A percentile compares a stretch with the other conserved stretches of the same genome.
These are phyloP conservation scores for Vitis vinifera DNA, from an alignment of 164 flowering plant species.

Conservation along the genomic window ASM3070453v1 NC_081817.1:19655001-19655500, in stretches of 20 bases:
- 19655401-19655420: slow-evolving; percentile 5
- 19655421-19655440: slow-evolving; percentile 61
- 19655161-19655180: neutral
- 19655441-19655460: slow-evolving; percentile 71
- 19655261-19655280: slow-evolving; percentile 85
- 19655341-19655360: neutral
- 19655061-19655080: slow-evolving; percentile 78
- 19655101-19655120: neutral
- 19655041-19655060: slow-evolving; percentile 91
- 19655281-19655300: slow-evolving; percentile 88
- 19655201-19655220: slow-evolving; percentile 90
- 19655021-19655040: slow-evolving; percentile 95
- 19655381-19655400: no score
- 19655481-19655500: slow-evolving; percentile 82
- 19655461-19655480: slow-evolving; percentile 85
- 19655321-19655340: slow-evolving; percentile 20
- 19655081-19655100: slow-evolving; percentile 63
- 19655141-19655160: neutral
- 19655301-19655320: slow-evolving; percentile 69
- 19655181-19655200: neutral
- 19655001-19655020: slow-evolving; percentile 69
- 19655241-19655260: slow-evolving; percentile 93
- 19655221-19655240: slow-evolving; percentile 99
- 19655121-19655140: neutral
- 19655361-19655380: neutral